Conservation (phyloP, 306 rosid species). For the Crataegus laevigata region DNA sequence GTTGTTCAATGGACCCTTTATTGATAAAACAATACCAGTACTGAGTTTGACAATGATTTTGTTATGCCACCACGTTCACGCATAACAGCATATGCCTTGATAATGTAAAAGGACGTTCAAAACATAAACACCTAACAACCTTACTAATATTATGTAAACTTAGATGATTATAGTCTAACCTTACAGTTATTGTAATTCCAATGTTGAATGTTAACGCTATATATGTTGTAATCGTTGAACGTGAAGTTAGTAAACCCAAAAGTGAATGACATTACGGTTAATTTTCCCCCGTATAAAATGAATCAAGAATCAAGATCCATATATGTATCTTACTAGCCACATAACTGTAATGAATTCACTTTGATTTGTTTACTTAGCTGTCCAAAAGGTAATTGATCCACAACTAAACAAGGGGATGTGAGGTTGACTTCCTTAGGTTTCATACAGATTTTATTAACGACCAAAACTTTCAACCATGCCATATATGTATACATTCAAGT, state of each 20-base stretch:
- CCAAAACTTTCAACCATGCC: not conserved
- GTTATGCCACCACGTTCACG: not conserved
- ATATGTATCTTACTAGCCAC: not conserved
- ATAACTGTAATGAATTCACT: not conserved
- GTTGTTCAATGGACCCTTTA: not conserved
- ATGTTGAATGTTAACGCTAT: not conserved
- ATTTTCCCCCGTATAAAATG: not conserved
- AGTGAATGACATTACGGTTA: not conserved
- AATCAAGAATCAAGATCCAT: not conserved
- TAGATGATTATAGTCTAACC: no score
- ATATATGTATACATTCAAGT: not conserved
- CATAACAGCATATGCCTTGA: not conserved
- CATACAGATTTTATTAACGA: not conserved
- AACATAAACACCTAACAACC: not conserved
- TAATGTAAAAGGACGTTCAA: not conserved
- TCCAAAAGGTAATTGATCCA: not conserved
- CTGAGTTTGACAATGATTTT: not conserved
- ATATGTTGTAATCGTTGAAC: not conserved
- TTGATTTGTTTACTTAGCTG: not conserved
- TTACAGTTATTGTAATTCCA: no score
- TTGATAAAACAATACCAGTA: not conserved
- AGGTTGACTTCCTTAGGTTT: not conserved
- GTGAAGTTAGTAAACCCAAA: not conserved
- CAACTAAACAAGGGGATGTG: not conserved
- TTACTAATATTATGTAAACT: no score